These are phyloP conservation scores for Wickerhamomyces queroliae DNA, from an alignment of 805 yeast species.

Conservation along the genomic window DNA sequence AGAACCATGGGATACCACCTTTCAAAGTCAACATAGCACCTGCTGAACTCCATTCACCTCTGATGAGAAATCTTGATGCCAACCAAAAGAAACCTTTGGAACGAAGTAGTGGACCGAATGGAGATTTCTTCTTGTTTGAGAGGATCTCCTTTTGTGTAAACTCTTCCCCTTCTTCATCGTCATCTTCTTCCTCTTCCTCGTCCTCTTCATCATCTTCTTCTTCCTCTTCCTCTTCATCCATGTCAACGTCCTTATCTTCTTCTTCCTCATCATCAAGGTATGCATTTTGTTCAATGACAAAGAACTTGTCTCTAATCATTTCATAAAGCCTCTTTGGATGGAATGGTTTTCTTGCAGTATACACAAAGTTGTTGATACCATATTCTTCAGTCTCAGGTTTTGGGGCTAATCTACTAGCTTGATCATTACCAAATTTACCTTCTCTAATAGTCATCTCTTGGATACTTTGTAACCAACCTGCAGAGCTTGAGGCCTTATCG, in stretches of 20 bases:
- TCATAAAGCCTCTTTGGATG: slow-evolving; percentile 38
- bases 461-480: slow-evolving; percentile 40
- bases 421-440: slow-evolving; percentile 23
- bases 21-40: slow-evolving; percentile 35
- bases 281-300: slow-evolving; percentile 14
- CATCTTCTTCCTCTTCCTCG: slow-evolving; percentile 2
- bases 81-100: slow-evolving; percentile 42
- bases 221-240: slow-evolving; percentile 1
- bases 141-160: slow-evolving; percentile 23
- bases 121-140: slow-evolving; percentile 29
- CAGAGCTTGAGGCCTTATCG: slow-evolving; percentile 35
- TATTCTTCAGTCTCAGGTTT: slow-evolving; percentile 43
- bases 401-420: slow-evolving; percentile 25
- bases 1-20: slow-evolving; percentile 40
- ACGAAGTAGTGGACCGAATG: slow-evolving; percentile 32
- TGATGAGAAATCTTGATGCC: slow-evolving; percentile 32
- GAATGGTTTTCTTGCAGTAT: slow-evolving; percentile 35
- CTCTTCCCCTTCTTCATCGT: slow-evolving; percentile 5
- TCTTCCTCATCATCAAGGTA: slow-evolving; percentile 15
- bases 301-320: slow-evolving; percentile 31
- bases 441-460: slow-evolving; percentile 32
- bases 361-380: slow-evolving; percentile 38
- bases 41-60: slow-evolving; percentile 41
- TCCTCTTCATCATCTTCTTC: slow-evolving; percentile 7
- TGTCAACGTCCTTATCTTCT: slow-evolving; percentile 13